Evolutionary conservation across 139 green algal genomes (phyloP).

Genomic region (Chlamydomonas sp.): DNA sequence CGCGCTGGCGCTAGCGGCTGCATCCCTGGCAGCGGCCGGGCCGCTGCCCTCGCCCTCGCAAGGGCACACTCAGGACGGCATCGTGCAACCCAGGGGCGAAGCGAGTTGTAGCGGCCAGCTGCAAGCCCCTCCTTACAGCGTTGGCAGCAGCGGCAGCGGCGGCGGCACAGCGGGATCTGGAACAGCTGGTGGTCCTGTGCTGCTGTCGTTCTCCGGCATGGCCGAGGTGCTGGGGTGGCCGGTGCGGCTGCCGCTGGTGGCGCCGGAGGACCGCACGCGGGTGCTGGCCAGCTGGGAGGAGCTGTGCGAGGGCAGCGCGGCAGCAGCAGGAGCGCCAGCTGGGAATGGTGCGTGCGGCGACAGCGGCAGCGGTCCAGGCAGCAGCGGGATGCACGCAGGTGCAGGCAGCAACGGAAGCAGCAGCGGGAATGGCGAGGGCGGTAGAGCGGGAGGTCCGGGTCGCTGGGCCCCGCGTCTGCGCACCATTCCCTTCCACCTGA

Average conservation of each 20-base stretch:
- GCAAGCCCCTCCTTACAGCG: background rate
- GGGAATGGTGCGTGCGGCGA: background rate
- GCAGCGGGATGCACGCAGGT: background rate
- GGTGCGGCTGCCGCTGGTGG: conserved; percentile 78
- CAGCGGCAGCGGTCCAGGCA: background rate
- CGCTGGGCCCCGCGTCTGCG: conserved; percentile 66
- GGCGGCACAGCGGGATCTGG: background rate
- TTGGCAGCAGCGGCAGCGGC: background rate
- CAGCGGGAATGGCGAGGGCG: conserved; percentile 28
- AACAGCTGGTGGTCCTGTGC: conserved; percentile 50
- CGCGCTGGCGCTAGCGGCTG: conserved; percentile 62
- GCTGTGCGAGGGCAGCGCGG: too few species aligned
- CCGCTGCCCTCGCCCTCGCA: too few species aligned
- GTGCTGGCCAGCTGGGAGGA: conserved; percentile 80
- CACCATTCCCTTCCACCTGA: conserved; percentile 83
- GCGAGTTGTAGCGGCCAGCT: too few species aligned
- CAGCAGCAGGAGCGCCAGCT: too few species aligned
- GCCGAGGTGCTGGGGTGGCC: conserved; percentile 82
- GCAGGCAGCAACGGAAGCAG: background rate
- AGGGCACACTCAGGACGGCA: too few species aligned
- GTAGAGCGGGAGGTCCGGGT: background rate
- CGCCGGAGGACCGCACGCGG: conserved; percentile 68
- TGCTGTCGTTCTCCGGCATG: conserved; percentile 91
- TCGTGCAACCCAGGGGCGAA: too few species aligned
- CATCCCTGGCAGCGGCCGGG: background rate